These are phyloP conservation scores for Spergularia marina DNA, from an alignment of 148 eudicot genomes.

Conservation along the genomic window DNA sequence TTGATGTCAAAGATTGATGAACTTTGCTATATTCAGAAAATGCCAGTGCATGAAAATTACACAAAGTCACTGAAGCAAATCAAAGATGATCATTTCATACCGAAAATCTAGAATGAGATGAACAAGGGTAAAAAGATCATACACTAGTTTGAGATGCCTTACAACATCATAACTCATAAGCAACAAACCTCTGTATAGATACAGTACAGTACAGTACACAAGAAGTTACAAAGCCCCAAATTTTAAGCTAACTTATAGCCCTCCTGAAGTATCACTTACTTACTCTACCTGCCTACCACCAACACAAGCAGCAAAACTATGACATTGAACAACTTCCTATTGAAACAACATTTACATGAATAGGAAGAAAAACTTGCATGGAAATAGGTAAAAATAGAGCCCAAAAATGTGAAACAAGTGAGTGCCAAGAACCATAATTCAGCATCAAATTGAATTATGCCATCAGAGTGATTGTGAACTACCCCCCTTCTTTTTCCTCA, in stretches of 20 bases:
- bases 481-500: neutral
- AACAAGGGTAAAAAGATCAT: neutral
- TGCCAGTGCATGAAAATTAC: neutral
- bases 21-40: too few species aligned
- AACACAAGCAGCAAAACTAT: slow-evolving; percentile 24
- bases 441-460: slow-evolving; percentile 14
- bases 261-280: slow-evolving; percentile 30
- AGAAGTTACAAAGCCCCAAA: slow-evolving; percentile 22
- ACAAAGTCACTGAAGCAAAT: slow-evolving; percentile 1
- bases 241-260: slow-evolving; percentile 23
- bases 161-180: slow-evolving; percentile 23
- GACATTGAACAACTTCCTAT: slow-evolving; percentile 15
- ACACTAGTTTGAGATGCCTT: slow-evolving; percentile 3
- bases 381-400: neutral
- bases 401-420: slow-evolving; percentile 14
- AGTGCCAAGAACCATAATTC: slow-evolving; percentile 12
- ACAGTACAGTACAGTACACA: slow-evolving; percentile 4
- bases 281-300: slow-evolving; percentile 12
- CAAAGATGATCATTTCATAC: slow-evolving; percentile 12
- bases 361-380: neutral
- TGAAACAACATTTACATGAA: slow-evolving; percentile 24
- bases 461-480: too few species aligned
- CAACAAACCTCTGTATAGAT: slow-evolving; percentile 25
- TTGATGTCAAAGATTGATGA: neutral
- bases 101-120: neutral